A percentile compares a stretch with the other conserved stretches of the same genome.
Conservation (phyloP, 768 basidiomycete genomes). For the Lentinula guzmanii region DNA sequence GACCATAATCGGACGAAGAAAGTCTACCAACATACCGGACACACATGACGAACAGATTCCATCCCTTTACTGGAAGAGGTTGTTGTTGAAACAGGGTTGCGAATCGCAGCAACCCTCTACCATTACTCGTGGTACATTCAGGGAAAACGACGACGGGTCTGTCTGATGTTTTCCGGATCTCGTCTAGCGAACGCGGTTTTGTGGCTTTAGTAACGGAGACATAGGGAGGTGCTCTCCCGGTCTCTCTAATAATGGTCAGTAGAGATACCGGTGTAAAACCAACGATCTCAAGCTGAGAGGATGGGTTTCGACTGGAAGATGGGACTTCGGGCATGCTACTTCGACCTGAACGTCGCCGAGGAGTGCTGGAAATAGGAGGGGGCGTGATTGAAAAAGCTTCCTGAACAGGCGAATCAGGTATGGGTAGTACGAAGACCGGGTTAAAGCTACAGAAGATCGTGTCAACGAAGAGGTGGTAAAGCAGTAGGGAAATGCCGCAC, state of each 20-base stretch:
- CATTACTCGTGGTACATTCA: constrained; percentile 91
- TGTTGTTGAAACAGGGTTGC: constrained; percentile 56
- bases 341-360: constrained; percentile 65
- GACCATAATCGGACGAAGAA: not conserved
- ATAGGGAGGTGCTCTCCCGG: constrained; percentile 33
- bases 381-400: constrained; percentile 16
- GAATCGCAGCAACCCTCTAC: constrained; percentile 76
- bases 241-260: constrained; percentile 47
- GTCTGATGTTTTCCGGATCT: constrained; percentile 50
- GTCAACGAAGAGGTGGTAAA: not conserved
- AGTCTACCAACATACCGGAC: constrained; percentile 46
- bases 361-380: constrained; percentile 41
- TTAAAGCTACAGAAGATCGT: constrained; percentile 52
- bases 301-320: constrained; percentile 31
- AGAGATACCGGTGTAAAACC: constrained; percentile 69
- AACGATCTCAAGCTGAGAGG: constrained; percentile 43
- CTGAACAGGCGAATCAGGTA: constrained; percentile 25
- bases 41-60: constrained; percentile 77
- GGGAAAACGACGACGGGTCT: constrained; percentile 81
- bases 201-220: constrained; percentile 13
- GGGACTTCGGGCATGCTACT: constrained; percentile 34
- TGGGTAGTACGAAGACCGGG: constrained; percentile 78
- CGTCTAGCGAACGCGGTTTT: constrained; percentile 43
- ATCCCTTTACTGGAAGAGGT: constrained; percentile 58
- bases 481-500: constrained; percentile 28